These are phyloP conservation scores for Dipodascus albidus DNA, from an alignment of 805 yeast genomes.

Conservation along the genomic window DNA sequence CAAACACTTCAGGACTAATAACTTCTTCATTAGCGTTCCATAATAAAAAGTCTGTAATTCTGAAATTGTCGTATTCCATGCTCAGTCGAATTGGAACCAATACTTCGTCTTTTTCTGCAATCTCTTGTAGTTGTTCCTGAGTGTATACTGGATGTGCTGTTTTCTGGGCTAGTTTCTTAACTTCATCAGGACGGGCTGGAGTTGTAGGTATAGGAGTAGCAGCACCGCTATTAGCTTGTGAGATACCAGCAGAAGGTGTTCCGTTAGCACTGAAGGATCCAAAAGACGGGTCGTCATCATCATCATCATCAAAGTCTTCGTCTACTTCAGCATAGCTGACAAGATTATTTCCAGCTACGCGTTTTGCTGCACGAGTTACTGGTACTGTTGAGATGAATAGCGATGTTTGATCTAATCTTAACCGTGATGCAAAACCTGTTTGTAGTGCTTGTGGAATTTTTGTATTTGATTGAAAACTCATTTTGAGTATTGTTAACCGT, in stretches of 20 bases:
- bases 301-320: conserved; percentile 46
- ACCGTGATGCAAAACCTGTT: conserved; percentile 61
- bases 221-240: background rate
- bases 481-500: background rate
- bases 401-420: conserved; percentile 64
- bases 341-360: conserved; percentile 44
- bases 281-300: conserved; percentile 27
- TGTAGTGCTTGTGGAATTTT: conserved; percentile 57
- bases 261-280: conserved; percentile 10
- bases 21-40: conserved; percentile 62
- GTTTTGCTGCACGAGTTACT: conserved; percentile 59
- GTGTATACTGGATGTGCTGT: conserved; percentile 28
- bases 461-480: background rate
- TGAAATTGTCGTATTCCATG: conserved; percentile 42
- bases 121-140: conserved; percentile 26
- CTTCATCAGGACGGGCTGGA: conserved; percentile 16
- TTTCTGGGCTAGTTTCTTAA: conserved; percentile 30
- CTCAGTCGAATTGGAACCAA: conserved; percentile 58
- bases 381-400: conserved; percentile 63
- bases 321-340: conserved; percentile 81
- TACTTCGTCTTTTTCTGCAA: conserved; percentile 31
- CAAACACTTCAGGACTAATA: conserved; percentile 63
- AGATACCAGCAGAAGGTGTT: background rate
- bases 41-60: conserved; percentile 55
- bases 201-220: conserved; percentile 17